Evolutionary conservation across 345 rosid genomes (phyloP).

Genomic region (Trapa incisa): DNA sequence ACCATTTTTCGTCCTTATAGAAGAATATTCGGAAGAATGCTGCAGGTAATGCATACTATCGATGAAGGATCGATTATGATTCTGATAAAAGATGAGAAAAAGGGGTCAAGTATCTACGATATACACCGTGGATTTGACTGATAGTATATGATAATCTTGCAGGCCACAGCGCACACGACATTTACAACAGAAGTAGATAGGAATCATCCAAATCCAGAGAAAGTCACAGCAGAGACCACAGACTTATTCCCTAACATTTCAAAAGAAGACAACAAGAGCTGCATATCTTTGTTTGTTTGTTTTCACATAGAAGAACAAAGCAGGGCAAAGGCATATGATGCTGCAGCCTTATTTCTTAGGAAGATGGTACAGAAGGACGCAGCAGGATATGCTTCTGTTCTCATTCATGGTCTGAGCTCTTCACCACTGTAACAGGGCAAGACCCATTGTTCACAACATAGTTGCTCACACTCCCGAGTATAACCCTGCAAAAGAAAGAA

Average conservation of each 20-base stretch:
- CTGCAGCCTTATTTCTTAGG: not conserved
- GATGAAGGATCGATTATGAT: too few relatives aligned
- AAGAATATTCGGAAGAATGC: too few relatives aligned
- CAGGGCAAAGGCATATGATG: not conserved
- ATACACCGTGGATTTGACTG: too few relatives aligned
- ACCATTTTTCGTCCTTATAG: too few relatives aligned
- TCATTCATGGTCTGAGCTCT: constrained; percentile 16
- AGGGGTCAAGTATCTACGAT: not conserved
- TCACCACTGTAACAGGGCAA: constrained; percentile 75
- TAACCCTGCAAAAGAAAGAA: constrained; percentile 30
- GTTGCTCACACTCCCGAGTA: constrained; percentile 81
- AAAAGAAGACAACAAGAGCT: not conserved
- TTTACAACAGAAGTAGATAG: not conserved
- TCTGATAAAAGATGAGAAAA: not conserved
- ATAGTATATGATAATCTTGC: not conserved
- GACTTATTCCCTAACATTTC: not conserved
- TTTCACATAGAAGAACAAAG: too few relatives aligned
- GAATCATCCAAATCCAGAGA: not conserved
- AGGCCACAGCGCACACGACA: not conserved
- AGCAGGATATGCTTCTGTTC: not conserved
- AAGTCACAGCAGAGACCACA: not conserved
- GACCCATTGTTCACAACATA: constrained; percentile 54
- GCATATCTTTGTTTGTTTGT: too few relatives aligned
- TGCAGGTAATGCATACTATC: too few relatives aligned
- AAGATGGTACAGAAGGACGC: not conserved